Evolutionary conservation across 352 stramenopile genomes (phyloP).

Genomic region (Globisporangium emineosum): DNA sequence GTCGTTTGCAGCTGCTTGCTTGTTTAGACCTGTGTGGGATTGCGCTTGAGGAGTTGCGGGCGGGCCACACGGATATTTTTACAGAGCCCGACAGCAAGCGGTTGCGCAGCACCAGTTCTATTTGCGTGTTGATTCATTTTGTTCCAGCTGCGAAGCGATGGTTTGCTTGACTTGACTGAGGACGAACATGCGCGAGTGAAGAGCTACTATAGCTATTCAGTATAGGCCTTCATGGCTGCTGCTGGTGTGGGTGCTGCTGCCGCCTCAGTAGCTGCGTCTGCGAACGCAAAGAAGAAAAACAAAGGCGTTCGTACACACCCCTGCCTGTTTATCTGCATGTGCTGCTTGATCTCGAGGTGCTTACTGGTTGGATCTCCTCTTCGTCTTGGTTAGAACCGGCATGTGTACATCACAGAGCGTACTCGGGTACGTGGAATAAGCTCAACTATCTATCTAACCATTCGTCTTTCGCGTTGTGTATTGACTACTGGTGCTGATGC

Average conservation of each 20-base stretch:
- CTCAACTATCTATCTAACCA: background rate
- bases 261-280: background rate
- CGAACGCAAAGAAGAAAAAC: slow-evolving; percentile 2
- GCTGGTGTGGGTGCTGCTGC: background rate
- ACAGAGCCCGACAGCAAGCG: background rate
- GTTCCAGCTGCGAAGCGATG: too few relatives aligned
- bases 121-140: background rate
- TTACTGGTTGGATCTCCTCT: background rate
- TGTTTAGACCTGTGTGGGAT: background rate
- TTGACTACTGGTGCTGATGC: background rate
- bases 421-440: slow-evolving; percentile 34
- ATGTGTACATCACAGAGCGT: slow-evolving; percentile 80
- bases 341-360: background rate
- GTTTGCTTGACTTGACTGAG: too few relatives aligned
- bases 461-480: background rate
- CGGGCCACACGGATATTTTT: background rate
- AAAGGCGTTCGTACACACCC: slow-evolving; percentile 9
- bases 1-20: background rate
- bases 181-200: background rate
- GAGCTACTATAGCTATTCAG: background rate
- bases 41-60: background rate
- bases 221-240: background rate
- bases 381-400: slow-evolving; percentile 33
- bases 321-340: too few relatives aligned
- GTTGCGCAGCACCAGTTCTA: background rate